Evolutionary conservation across 306 rosid species (phyloP).

Genomic region (Prunus kanzakura): DNA sequence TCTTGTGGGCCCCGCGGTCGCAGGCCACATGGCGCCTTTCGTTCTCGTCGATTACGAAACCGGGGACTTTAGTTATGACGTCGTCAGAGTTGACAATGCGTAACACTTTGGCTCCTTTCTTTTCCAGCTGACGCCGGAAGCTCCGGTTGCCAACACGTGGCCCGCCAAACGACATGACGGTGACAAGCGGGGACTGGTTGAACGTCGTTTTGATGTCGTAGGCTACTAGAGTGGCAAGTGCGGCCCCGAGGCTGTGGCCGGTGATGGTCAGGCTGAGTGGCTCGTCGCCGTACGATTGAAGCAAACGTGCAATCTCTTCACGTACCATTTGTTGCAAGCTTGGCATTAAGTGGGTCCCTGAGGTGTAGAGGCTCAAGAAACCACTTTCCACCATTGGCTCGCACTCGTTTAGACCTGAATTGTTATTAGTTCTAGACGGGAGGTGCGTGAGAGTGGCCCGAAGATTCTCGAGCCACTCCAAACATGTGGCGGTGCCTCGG

Average conservation of each 20-base stretch:
- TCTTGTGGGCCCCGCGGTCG: constrained; percentile 1
- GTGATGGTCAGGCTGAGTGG: constrained; percentile 71
- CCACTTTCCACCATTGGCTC: constrained; percentile 83
- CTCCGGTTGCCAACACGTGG: constrained; percentile 67
- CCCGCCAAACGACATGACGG: constrained; percentile 78
- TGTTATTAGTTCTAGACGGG: not conserved
- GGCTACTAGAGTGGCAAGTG: constrained; percentile 71
- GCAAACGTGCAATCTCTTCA: constrained; percentile 43
- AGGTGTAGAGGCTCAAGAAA: constrained; percentile 72
- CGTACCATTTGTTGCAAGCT: constrained; percentile 65
- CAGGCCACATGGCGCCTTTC: not conserved
- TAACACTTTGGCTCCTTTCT: constrained; percentile 44
- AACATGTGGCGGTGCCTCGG: constrained; percentile 72
- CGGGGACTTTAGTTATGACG: constrained; percentile 60
- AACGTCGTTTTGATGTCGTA: constrained; percentile 42
- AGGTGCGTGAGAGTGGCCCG: constrained; percentile 54
- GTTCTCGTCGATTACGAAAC: constrained; percentile 37
- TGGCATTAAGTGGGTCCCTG: not conserved
- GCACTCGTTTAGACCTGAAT: not conserved
- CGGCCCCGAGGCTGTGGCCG: constrained; percentile 92
- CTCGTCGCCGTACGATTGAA: constrained; percentile 47
- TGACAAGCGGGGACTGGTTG: constrained; percentile 36
- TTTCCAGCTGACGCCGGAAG: constrained; percentile 45
- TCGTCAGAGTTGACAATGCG: constrained; percentile 75
- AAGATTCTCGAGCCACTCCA: constrained; percentile 92